Evolutionary conservation across 345 rosid genomes (phyloP).

Genomic region (Hibiscus trionum): DNA sequence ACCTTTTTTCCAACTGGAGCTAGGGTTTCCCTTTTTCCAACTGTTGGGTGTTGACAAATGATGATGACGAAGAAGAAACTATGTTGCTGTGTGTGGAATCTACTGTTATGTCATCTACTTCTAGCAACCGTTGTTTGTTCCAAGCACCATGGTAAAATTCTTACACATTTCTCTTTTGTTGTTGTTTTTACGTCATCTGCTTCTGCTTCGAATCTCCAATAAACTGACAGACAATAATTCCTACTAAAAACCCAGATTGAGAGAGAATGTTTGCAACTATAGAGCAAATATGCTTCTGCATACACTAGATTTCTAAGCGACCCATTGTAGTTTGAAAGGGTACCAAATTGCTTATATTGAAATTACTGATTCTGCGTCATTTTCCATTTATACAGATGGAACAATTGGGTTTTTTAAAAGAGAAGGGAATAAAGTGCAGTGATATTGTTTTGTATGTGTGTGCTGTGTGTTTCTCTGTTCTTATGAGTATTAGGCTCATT

Average conservation of each 20-base stretch:
- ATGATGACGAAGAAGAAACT: constrained; percentile 14
- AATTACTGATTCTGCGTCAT: too few relatives aligned
- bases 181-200: too few relatives aligned
- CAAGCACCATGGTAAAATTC: constrained; percentile 42
- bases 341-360: neutral
- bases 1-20: neutral
- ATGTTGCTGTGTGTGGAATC: constrained; percentile 22
- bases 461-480: too few relatives aligned
- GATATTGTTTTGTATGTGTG: too few relatives aligned
- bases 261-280: neutral
- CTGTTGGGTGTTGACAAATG: neutral
- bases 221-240: too few relatives aligned
- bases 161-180: neutral
- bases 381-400: neutral
- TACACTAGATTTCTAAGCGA: neutral
- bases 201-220: neutral
- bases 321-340: neutral
- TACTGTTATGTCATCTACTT: constrained; percentile 25
- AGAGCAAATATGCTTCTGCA: neutral
- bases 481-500: too few relatives aligned
- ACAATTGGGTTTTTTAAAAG: too few relatives aligned
- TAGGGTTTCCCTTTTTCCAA: constrained; percentile 16
- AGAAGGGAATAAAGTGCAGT: too few relatives aligned
- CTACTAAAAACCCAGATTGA: neutral
- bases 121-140: constrained; percentile 41